Evolutionary conservation across 2,329 filamentous ascomycete genomes (phyloP), one percentile per base, ranked within the genome.

Genomic region (Aspergillus proliferans): DNA sequence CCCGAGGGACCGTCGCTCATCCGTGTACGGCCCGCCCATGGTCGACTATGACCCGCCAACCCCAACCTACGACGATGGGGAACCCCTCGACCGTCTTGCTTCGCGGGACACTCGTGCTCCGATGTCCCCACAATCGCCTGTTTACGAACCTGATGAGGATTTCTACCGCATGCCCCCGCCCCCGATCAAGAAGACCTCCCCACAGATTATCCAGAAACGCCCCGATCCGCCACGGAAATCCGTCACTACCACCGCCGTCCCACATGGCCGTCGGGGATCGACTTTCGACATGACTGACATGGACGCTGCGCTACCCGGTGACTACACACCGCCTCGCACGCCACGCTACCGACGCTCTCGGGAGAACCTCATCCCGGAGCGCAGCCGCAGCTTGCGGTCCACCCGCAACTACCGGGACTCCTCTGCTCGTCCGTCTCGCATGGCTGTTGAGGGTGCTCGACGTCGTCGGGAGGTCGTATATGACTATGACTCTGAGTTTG

Each of bases 111-210:
- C 53, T 24, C 64, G 65, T 34, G 57, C 59, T 3, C 63, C 66
- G 19, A 58, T 58, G 28, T 55, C 65, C n/a, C 57, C 61, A 48
- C 61, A 59, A 42, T 56, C 54, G 28, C 10, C 38, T 19, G 49
- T 50, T 10, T 61, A 59, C 43, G 61, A 64, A 9, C 62, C 58
- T 14, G 69, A 70, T 40, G 71, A 74, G 48, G 71, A 73, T 43
- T 71, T 61, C 46, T 70, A 71, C 51, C 66, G 58, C 46, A 72
- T 73, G 68, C 70, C 70, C 41, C 71, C 69, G 5, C 70, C 71
- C n/a, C 63, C 64, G 4, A 47, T 58, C 18, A 69, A 63, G 47
- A 47, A 53, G 33, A 65, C 47, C 56, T 28, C 60, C 60, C 6
- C 64, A 69, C 24, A 19, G 15, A 64, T 71, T 26, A 69, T 70